Conservation (phyloP, 345 rosid species). For the Pseudoturritis turrita region DNA sequence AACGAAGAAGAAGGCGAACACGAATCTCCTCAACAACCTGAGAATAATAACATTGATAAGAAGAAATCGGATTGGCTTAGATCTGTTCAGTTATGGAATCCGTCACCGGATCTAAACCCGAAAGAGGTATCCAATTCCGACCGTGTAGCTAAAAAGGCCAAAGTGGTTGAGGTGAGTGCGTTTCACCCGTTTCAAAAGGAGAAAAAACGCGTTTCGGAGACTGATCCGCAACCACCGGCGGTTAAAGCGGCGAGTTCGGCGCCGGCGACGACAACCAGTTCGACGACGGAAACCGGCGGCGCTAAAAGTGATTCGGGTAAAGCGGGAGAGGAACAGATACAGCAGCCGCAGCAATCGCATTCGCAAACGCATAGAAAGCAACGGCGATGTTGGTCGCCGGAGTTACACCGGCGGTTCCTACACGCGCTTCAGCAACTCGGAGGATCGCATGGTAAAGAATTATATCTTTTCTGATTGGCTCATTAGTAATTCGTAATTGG, state of each 20-base stretch:
- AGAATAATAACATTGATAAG: conserved; percentile 5
- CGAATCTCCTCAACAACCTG: conserved; percentile 33
- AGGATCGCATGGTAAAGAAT: conserved; percentile 65
- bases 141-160: conserved; percentile 40
- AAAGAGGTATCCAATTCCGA: conserved; percentile 42
- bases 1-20: conserved; percentile 35
- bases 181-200: conserved; percentile 74
- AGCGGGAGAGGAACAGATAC: conserved; percentile 5
- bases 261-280: conserved; percentile 47
- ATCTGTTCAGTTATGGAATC: conserved; percentile 95
- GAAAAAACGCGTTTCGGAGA: conserved; percentile 33
- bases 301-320: conserved; percentile 35
- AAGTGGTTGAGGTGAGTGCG: conserved; percentile 76
- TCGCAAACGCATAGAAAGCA: conserved; percentile 50
- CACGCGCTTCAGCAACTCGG: conserved; percentile 92
- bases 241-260: conserved; percentile 23
- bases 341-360: background rate
- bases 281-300: conserved; percentile 28
- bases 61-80: conserved; percentile 96
- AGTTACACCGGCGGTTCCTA: conserved; percentile 77
- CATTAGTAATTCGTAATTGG: background rate
- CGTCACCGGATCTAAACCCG: conserved; percentile 49
- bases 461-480: conserved; percentile 2
- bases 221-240: conserved; percentile 21
- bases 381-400: conserved; percentile 95